These are phyloP conservation scores for Monosporascus cannonballus DNA, from an alignment of 2,329 filamentous ascomycete species.

Conservation along the genomic window DNA sequence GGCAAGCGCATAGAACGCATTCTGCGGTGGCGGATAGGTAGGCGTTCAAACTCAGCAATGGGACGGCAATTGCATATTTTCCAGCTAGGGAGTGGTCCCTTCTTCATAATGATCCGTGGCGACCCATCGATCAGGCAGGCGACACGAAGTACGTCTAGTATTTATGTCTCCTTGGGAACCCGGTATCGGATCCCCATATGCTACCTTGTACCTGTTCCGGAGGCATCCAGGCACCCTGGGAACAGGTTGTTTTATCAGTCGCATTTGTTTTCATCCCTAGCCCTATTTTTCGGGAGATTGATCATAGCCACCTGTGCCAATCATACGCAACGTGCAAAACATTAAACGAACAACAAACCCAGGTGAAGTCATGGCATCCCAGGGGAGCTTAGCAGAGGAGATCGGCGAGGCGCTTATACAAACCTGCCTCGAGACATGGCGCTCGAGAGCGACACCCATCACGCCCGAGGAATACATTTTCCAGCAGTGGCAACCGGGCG, in stretches of 20 bases:
- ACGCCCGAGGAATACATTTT: neutral
- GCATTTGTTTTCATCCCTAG: neutral
- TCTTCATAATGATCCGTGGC: neutral
- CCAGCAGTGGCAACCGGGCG: neutral
- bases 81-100: slow-evolving; percentile 6
- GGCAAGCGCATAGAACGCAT: slow-evolving; percentile 40
- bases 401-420: slow-evolving; percentile 6
- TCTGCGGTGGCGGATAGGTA: slow-evolving; percentile 23
- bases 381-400: slow-evolving; percentile 1
- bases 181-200: too few relatives aligned
- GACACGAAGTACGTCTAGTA: too few relatives aligned
- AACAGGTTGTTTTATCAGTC: too few relatives aligned
- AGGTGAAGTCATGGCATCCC: neutral
- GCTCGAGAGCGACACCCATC: neutral
- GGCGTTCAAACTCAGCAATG: slow-evolving; percentile 25
- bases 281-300: too few relatives aligned
- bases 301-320: neutral
- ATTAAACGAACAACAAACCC: neutral
- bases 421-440: slow-evolving; percentile 4
- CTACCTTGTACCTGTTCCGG: too few relatives aligned
- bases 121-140: too few relatives aligned
- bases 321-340: neutral
- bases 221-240: too few relatives aligned
- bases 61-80: slow-evolving; percentile 21
- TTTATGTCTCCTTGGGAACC: too few relatives aligned